A percentile compares a stretch with the other conserved stretches of the same genome.
phyloP scores from a whole-genome alignment of 2,329 filamentous ascomycete genomes.

The Harringtonia lauricola region DNA sequence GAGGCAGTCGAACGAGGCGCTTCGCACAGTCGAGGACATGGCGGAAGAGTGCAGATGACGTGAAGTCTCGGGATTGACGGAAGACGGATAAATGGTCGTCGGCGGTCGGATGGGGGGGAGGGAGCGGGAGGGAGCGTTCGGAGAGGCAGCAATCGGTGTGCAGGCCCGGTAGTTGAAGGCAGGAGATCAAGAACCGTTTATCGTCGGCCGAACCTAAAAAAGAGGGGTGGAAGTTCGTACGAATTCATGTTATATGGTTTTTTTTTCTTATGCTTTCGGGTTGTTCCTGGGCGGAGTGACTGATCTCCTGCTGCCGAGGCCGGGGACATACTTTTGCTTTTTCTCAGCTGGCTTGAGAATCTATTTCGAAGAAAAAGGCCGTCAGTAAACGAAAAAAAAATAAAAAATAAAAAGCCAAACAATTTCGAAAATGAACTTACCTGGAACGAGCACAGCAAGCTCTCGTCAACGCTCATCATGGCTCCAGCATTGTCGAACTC shows the following conservation, averaged over 20 bases:
- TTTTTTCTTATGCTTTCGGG: conserved; percentile 14
- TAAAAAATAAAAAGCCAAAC: conserved; percentile 12
- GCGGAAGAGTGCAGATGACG: too few relatives aligned
- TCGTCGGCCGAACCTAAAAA: conserved; percentile 92
- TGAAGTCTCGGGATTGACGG: too few relatives aligned
- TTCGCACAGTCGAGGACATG: too few relatives aligned
- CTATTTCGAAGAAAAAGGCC: too few relatives aligned
- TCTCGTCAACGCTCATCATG: conserved; percentile 99
- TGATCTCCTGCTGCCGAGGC: conserved; percentile 54
- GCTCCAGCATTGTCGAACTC: conserved; percentile 99
- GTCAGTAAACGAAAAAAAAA: conserved; percentile 5
- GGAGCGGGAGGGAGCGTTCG: too few relatives aligned
- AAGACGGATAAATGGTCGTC: too few relatives aligned
- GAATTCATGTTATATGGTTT: conserved; percentile 21
- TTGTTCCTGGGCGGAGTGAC: conserved; percentile 61
- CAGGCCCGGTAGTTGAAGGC: neutral
- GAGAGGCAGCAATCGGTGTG: too few relatives aligned
- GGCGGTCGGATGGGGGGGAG: too few relatives aligned
- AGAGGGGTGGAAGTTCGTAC: conserved; percentile 62
- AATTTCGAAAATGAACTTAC: too few relatives aligned
- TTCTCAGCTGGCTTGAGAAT: conserved; percentile 99
- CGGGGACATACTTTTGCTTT: conserved; percentile 99
- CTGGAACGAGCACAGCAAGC: conserved; percentile 97
- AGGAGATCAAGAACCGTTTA: conserved; percentile 34
- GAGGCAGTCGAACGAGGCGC: neutral